Percentiles rank a stretch among this genome's conserved stretches.
phyloP scores from a whole-genome alignment of 1,284 basidiomycete genomes.

The Earliella scabrosa region DNA sequence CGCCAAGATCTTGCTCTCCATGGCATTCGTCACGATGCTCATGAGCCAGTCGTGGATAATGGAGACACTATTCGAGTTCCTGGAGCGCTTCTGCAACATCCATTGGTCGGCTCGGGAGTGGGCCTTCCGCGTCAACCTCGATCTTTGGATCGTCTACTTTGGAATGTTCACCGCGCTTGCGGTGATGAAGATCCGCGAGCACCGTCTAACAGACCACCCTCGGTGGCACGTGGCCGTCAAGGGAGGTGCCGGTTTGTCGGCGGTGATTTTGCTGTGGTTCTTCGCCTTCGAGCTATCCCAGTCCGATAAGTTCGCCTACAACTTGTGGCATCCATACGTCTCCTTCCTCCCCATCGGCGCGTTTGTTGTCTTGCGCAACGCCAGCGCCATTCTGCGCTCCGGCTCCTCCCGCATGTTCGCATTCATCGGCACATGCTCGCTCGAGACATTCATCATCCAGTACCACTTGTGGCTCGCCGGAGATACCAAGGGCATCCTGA shows the following conservation, averaged over 20 bases:
- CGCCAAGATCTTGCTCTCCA: constrained; percentile 71
- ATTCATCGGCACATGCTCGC: constrained; percentile 82
- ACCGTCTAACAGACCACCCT: constrained; percentile 70
- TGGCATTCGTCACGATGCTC: constrained; percentile 64
- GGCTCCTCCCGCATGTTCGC: constrained; percentile 72
- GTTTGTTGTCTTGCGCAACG: constrained; percentile 79
- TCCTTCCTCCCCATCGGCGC: constrained; percentile 82
- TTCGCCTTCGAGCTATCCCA: constrained; percentile 81
- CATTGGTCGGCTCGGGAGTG: constrained; percentile 86
- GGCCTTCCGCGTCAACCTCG: constrained; percentile 85
- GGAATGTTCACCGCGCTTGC: constrained; percentile 83
- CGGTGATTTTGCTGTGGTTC: constrained; percentile 71
- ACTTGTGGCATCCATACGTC: constrained; percentile 82
- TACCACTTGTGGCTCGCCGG: constrained; percentile 90
- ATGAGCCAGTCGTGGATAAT: constrained; percentile 71
- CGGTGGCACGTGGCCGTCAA: constrained; percentile 64
- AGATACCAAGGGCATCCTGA: constrained; percentile 84
- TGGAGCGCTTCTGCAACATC: constrained; percentile 72
- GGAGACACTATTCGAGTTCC: constrained; percentile 63
- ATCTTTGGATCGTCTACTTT: constrained; percentile 86
- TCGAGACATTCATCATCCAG: constrained; percentile 89
- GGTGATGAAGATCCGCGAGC: constrained; percentile 77
- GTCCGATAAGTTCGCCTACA: constrained; percentile 84
- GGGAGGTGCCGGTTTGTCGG: constrained; percentile 50
- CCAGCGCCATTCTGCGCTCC: constrained; percentile 71